Conservation (phyloP, 2,329 filamentous ascomycete genomes). For the Verticillium isaacii region DNA sequence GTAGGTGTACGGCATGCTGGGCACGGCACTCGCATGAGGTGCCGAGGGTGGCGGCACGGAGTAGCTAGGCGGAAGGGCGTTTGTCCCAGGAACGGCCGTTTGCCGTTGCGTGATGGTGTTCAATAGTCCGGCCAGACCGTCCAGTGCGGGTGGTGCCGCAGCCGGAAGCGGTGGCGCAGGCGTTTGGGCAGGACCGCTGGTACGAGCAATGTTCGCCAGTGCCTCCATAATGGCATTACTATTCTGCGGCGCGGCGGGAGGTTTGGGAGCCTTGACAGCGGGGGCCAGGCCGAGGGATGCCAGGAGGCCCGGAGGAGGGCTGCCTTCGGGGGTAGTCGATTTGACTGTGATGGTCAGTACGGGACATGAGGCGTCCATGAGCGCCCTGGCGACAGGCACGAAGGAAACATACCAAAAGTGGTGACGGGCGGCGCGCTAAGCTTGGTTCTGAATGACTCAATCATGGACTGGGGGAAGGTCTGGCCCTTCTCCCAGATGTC, state of each 20-base stretch:
- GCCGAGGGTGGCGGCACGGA: not conserved
- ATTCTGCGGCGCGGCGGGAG: slow-evolving; percentile 27
- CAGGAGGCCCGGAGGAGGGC: slow-evolving; percentile 44
- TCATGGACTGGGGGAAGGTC: slow-evolving; percentile 79
- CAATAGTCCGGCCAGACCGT: not conserved
- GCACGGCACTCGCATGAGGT: slow-evolving; percentile 12
- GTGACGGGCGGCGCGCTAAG: slow-evolving; percentile 28
- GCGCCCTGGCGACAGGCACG: not conserved
- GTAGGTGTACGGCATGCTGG: slow-evolving; percentile 37
- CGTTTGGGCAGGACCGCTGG: slow-evolving; percentile 50
- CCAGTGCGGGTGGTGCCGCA: not conserved
- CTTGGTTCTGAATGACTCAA: slow-evolving; percentile 78
- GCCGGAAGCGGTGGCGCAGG: not conserved
- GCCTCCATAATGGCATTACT: slow-evolving; percentile 68
- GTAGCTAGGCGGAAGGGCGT: not conserved
- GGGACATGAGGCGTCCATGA: not conserved
- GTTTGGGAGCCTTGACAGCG: slow-evolving; percentile 9
- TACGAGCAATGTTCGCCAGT: slow-evolving; percentile 74
- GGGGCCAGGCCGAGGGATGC: slow-evolving; percentile 27
- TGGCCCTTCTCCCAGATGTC: slow-evolving; percentile 97
- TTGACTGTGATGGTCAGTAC: slow-evolving; percentile 39
- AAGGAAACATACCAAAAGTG: not conserved
- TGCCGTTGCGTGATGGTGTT: not conserved
- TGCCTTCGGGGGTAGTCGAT: slow-evolving; percentile 69
- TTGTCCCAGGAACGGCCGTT: not conserved